Conservation (phyloP, 495 filamentous ascomycete genomes). For the Tuber calosporum region DNA sequence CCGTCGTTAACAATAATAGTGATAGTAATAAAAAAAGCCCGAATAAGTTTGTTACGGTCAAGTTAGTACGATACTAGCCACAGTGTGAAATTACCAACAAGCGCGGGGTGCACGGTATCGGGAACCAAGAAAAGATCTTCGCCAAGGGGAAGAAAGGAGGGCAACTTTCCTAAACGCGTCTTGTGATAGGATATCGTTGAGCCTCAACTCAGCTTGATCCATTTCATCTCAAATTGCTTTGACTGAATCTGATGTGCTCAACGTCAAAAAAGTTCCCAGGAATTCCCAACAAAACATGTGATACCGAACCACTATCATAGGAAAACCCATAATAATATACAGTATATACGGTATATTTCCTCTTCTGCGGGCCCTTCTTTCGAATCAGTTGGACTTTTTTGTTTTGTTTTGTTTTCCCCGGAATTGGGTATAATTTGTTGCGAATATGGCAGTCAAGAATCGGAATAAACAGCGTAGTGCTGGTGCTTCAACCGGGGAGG, state of each 20-base stretch:
- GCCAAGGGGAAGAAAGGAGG: background rate
- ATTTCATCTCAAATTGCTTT: background rate
- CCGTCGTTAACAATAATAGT: background rate
- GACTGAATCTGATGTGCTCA: background rate
- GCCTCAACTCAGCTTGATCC: background rate
- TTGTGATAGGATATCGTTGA: background rate
- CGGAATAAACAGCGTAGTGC: background rate
- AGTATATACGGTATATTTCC: background rate
- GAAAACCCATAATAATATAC: background rate
- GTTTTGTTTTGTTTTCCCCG: background rate
- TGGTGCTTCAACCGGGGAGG: slow-evolving; percentile 1
- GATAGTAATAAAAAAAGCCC: background rate
- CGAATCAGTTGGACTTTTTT: background rate
- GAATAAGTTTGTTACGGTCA: background rate
- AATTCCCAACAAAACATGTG: slow-evolving; percentile 3
- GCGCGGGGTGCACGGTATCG: background rate
- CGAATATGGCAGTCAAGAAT: background rate
- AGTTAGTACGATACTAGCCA: background rate
- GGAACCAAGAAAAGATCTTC: background rate
- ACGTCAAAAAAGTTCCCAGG: background rate
- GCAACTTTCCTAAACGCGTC: background rate
- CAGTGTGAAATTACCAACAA: background rate
- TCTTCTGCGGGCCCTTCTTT: background rate
- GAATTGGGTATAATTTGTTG: background rate
- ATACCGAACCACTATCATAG: background rate